These are phyloP conservation scores for Phlebiopsis gigantea DNA, from an alignment of 768 basidiomycete genomes.

Conservation along the genomic window DNA sequence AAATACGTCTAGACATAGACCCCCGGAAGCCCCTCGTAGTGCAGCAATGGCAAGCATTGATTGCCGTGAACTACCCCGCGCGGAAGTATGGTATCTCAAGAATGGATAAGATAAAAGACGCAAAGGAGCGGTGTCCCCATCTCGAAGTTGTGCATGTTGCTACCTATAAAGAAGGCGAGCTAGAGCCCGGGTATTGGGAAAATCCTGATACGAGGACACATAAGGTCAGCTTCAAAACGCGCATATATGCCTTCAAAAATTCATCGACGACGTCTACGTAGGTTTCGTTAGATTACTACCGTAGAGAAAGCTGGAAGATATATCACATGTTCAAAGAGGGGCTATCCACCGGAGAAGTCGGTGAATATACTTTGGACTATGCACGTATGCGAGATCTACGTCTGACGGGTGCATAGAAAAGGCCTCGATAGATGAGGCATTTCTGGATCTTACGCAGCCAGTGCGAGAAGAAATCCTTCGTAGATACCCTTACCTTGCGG, in stretches of 20 bases:
- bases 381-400: neutral
- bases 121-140: constrained; percentile 80
- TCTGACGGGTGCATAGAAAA: constrained; percentile 55
- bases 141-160: constrained; percentile 88
- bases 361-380: constrained; percentile 33
- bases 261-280: constrained; percentile 22
- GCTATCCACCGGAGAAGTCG: constrained; percentile 76
- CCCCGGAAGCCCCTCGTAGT: constrained; percentile 70
- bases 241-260: neutral
- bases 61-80: constrained; percentile 95
- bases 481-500: constrained; percentile 70
- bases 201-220: constrained; percentile 85
- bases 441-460: constrained; percentile 83
- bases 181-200: constrained; percentile 89
- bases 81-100: constrained; percentile 91
- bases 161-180: constrained; percentile 85
- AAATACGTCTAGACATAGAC: constrained; percentile 66
- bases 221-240: constrained; percentile 57
- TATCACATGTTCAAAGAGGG: constrained; percentile 76
- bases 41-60: constrained; percentile 82
- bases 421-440: constrained; percentile 96
- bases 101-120: constrained; percentile 79
- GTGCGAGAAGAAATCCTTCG: constrained; percentile 72
- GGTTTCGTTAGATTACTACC: constrained; percentile 92
- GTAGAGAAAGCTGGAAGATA: constrained; percentile 87